These are phyloP conservation scores for Telopea speciosissima DNA, from an alignment of 177 flowering plant species.

Conservation along the genomic window DNA sequence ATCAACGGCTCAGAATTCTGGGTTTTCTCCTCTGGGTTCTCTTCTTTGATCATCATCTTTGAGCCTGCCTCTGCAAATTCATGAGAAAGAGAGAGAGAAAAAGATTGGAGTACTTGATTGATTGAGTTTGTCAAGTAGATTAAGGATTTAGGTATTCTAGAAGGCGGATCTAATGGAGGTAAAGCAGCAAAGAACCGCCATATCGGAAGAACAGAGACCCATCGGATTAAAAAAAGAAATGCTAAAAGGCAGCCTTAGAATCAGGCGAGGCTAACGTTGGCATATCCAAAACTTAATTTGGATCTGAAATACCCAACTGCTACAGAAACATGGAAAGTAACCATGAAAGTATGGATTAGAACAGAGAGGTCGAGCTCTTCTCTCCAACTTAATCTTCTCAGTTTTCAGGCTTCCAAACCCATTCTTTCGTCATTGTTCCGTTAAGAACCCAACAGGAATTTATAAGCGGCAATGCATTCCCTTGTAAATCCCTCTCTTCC, in stretches of 20 bases:
- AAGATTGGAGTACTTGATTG: no score
- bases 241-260: neutral
- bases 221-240: neutral
- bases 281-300: neutral
- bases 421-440: no score
- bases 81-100: neutral
- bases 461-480: no score
- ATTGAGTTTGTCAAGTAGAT: neutral
- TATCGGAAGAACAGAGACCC: constrained; percentile 3
- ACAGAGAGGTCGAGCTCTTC: no score
- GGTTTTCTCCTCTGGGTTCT: neutral
- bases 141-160: neutral
- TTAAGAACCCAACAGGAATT: no score
- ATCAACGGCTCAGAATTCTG: neutral
- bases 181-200: constrained; percentile 5
- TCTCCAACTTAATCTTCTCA: no score
- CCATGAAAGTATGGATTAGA: neutral
- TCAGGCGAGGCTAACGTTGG: neutral
- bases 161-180: constrained; percentile 2
- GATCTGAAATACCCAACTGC: neutral
- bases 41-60: neutral
- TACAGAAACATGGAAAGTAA: neutral
- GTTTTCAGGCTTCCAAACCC: no score
- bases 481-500: no score
- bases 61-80: neutral